Evolutionary conservation across 768 basidiomycete genomes (phyloP).

Genomic region (Steccherinum ochraceum): DNA sequence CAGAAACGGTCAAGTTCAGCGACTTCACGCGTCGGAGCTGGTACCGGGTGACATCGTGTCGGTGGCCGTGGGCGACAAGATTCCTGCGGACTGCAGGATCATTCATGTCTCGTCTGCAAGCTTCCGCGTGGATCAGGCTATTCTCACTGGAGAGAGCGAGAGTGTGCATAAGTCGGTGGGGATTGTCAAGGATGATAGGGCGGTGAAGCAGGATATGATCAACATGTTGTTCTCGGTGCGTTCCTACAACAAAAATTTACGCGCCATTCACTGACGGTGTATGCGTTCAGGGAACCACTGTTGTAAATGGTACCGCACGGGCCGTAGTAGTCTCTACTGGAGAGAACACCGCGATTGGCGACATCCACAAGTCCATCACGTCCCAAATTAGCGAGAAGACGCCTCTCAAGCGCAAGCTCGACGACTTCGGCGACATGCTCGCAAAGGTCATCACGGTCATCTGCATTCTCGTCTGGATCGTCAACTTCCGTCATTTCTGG

Average conservation of each 20-base stretch:
- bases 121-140: slow-evolving; percentile 94
- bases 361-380: slow-evolving; percentile 95
- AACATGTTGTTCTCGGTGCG: slow-evolving; percentile 92
- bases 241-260: too few relatives aligned
- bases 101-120: slow-evolving; percentile 87
- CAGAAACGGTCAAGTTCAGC: slow-evolving; percentile 60
- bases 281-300: slow-evolving; percentile 74
- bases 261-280: too few relatives aligned
- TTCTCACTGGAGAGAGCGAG: slow-evolving; percentile 90
- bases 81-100: slow-evolving; percentile 92
- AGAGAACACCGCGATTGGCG: slow-evolving; percentile 83
- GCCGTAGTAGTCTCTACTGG: slow-evolving; percentile 90
- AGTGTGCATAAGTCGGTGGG: slow-evolving; percentile 80
- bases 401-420: slow-evolving; percentile 92
- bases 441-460: slow-evolving; percentile 98
- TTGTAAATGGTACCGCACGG: slow-evolving; percentile 86
- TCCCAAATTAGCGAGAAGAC: slow-evolving; percentile 94
- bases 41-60: slow-evolving; percentile 93
- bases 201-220: slow-evolving; percentile 97
- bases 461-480: slow-evolving; percentile 95
- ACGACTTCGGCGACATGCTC: slow-evolving; percentile 96
- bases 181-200: slow-evolving; percentile 61
- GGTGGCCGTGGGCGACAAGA: slow-evolving; percentile 89
- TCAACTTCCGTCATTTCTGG: slow-evolving; percentile 94
- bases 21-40: slow-evolving; percentile 81